Percentiles rank a stretch among this genome's conserved stretches.
These are phyloP conservation scores for Rutstroemia sp. DNA, from an alignment of 2,329 filamentous ascomycete species.

Conservation along the genomic window DNA sequence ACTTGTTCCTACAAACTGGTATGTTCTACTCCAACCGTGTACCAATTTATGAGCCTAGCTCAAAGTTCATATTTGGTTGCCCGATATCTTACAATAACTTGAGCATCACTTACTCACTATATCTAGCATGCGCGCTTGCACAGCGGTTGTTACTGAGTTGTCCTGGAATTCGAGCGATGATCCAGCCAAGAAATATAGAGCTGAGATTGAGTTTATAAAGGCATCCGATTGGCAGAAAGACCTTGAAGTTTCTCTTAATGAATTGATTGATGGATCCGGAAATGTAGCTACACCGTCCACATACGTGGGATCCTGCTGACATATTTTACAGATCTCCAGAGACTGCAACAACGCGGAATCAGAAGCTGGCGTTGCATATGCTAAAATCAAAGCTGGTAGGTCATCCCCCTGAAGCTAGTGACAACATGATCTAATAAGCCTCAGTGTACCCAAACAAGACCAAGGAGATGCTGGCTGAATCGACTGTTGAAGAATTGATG, in stretches of 20 bases:
- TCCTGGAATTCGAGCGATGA: constrained; percentile 26
- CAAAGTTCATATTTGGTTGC: too few relatives aligned
- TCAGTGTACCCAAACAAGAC: constrained; percentile 36
- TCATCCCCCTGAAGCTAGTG: constrained; percentile 28
- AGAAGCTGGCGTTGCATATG: constrained; percentile 38
- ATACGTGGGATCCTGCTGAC: constrained; percentile 17
- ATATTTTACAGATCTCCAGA: constrained; percentile 22
- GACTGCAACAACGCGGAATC: constrained; percentile 17
- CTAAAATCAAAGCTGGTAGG: constrained; percentile 40
- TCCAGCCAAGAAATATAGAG: constrained; percentile 31
- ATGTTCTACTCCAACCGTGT: not conserved
- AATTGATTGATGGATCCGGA: constrained; percentile 14
- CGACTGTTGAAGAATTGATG: constrained; percentile 20
- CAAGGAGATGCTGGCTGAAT: constrained; percentile 31
- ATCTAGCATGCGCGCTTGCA: constrained; percentile 16
- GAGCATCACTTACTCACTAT: not conserved
- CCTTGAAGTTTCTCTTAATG: constrained; percentile 12
- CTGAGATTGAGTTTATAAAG: constrained; percentile 32
- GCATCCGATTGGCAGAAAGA: constrained; percentile 19
- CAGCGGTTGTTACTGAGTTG: constrained; percentile 10
- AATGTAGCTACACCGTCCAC: constrained; percentile 20
- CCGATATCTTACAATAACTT: too few relatives aligned
- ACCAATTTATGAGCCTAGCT: not conserved
- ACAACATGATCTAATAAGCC: constrained; percentile 17
- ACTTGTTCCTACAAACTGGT: constrained; percentile 34